Evolutionary conservation across 257 asterid genomes (phyloP).

Genomic region (Fraxinus quadrangulata): DNA sequence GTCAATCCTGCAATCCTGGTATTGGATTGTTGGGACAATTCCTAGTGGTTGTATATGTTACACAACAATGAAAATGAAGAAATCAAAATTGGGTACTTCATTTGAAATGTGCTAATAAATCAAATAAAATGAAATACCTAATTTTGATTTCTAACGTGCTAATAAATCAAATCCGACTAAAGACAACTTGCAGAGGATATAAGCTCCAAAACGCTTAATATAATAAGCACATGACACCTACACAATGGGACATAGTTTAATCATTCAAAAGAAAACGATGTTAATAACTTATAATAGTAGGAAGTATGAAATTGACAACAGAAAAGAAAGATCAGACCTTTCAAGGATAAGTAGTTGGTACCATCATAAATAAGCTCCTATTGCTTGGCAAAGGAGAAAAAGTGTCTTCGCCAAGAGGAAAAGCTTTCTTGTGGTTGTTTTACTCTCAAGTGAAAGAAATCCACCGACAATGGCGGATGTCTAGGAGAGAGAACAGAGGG

Average conservation of each 20-base stretch:
- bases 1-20: neutral
- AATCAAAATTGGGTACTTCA: neutral
- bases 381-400: neutral
- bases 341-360: neutral
- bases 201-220: neutral
- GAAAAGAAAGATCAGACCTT: no score
- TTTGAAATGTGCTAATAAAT: constrained; percentile 33
- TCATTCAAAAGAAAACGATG: neutral
- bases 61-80: neutral
- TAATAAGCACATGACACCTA: neutral
- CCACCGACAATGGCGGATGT: no score
- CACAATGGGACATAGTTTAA: neutral
- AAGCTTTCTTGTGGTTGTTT: no score
- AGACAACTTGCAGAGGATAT: constrained; percentile 47
- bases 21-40: neutral
- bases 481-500: no score
- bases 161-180: constrained; percentile 33
- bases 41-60: neutral
- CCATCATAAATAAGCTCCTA: neutral
- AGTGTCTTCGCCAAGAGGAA: neutral
- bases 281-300: no score
- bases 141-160: no score
- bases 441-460: no score
- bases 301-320: no score
- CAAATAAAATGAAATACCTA: constrained; percentile 14